These are phyloP conservation scores for Tolypocladium album DNA, from an alignment of 2,329 filamentous ascomycete species.

Conservation along the genomic window DNA sequence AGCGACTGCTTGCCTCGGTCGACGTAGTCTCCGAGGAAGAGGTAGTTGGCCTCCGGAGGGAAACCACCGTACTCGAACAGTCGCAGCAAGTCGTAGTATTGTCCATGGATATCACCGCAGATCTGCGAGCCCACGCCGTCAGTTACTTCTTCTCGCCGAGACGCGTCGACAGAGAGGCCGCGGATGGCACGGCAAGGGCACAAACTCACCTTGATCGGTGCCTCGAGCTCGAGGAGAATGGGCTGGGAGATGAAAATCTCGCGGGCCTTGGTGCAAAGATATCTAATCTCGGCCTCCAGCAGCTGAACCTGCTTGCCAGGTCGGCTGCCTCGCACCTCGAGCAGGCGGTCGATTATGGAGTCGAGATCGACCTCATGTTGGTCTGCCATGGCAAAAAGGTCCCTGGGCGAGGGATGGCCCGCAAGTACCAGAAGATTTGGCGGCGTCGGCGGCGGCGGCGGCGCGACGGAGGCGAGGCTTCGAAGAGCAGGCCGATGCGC, in stretches of 20 bases:
- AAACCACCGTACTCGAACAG: constrained; percentile 98
- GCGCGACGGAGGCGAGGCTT: constrained; percentile 13
- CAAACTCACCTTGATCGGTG: constrained; percentile 84
- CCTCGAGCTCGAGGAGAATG: constrained; percentile 93
- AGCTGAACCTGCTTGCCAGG: constrained; percentile 98
- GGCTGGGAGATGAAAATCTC: constrained; percentile 99
- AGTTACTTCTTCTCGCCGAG: constrained; percentile 1
- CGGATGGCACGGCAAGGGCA: neutral
- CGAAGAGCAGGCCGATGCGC: constrained; percentile 17
- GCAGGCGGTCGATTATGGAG: constrained; percentile 95
- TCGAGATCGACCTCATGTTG: constrained; percentile 92
- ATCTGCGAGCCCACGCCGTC: constrained; percentile 50
- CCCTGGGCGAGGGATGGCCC: constrained; percentile 27
- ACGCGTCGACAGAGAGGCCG: neutral
- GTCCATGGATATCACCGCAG: constrained; percentile 97
- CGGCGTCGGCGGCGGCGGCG: constrained; percentile 8
- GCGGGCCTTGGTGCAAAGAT: constrained; percentile 93
- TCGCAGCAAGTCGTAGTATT: constrained; percentile 96
- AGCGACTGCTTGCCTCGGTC: constrained; percentile 98
- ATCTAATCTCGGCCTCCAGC: constrained; percentile 91
- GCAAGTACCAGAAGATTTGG: constrained; percentile 16
- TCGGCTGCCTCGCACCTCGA: constrained; percentile 95
- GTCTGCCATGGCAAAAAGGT: constrained; percentile 43
- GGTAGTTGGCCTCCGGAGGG: constrained; percentile 96
- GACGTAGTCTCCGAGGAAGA: constrained; percentile 98